Evolutionary conservation across 1,284 basidiomycete species (phyloP).

Genomic region (Xerocomus amazonicus): DNA sequence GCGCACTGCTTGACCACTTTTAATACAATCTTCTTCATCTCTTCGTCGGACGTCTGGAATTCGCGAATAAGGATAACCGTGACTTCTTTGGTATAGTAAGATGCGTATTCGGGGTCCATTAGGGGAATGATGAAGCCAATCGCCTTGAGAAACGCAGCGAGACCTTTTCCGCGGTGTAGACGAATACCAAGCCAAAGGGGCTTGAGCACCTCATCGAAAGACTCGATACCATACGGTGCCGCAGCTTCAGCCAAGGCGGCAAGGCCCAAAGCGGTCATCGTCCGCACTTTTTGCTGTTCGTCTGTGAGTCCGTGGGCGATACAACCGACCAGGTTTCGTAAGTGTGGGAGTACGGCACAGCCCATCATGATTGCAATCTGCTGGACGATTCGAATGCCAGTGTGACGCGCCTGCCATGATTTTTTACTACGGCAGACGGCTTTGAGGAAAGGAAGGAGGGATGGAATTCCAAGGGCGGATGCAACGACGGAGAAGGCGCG

Average conservation of each 20-base stretch:
- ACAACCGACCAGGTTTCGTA: conserved; percentile 95
- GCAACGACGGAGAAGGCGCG: conserved; percentile 99
- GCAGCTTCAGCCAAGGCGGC: conserved; percentile 96
- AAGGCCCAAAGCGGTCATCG: conserved; percentile 97
- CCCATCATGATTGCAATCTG: conserved; percentile 99
- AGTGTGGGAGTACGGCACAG: conserved; percentile 96
- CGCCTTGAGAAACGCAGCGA: conserved; percentile 97
- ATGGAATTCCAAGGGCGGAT: conserved; percentile 96
- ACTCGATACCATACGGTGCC: conserved; percentile 99
- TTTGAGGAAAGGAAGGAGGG: conserved; percentile 95
- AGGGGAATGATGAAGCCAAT: conserved; percentile 99
- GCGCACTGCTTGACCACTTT: conserved; percentile 99
- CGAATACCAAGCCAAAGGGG: conserved; percentile 98
- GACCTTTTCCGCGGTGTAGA: conserved; percentile 95
- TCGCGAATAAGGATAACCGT: conserved; percentile 98
- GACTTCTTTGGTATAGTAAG: conserved; percentile 97
- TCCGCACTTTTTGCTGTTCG: conserved; percentile 98
- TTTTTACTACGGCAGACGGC: conserved; percentile 99
- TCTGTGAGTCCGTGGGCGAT: conserved; percentile 95
- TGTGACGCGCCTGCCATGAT: conserved; percentile 99
- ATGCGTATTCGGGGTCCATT: conserved; percentile 99
- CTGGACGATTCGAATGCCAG: conserved; percentile 98
- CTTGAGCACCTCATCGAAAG: conserved; percentile 97
- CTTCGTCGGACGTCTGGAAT: conserved; percentile 99
- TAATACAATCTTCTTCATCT: conserved; percentile 99